Conservation (phyloP, 208 protist species). For the Polymyxa betae region DNA sequence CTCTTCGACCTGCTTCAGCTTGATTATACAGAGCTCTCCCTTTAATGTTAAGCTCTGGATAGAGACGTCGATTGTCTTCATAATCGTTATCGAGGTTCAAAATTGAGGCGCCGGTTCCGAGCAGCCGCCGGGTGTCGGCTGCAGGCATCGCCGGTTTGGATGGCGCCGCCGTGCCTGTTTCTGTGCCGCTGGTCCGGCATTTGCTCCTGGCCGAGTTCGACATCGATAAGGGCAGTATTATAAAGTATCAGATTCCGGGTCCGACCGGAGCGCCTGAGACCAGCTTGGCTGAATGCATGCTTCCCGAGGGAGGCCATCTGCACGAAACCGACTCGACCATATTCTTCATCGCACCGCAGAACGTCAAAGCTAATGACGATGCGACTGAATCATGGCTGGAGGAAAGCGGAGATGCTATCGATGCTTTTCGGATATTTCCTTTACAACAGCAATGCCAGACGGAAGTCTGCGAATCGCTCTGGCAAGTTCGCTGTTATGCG, state of each 20-base stretch:
- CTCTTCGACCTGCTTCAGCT: no score
- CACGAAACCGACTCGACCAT: conserved; percentile 75
- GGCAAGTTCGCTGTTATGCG: background rate
- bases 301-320: conserved; percentile 76
- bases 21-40: no score
- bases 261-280: background rate
- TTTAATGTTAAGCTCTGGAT: no score
- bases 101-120: no score
- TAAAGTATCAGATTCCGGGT: conserved; percentile 70
- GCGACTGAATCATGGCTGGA: background rate
- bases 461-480: background rate
- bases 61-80: no score
- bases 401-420: background rate
- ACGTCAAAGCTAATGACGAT: background rate
- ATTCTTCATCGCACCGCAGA: conserved; percentile 58
- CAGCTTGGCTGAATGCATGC: conserved; percentile 75
- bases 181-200: conserved; percentile 27
- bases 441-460: conserved; percentile 43
- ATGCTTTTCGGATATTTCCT: background rate
- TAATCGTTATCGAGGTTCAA: no score
- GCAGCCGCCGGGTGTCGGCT: no score
- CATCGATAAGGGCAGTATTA: conserved; percentile 70
- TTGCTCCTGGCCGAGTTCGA: conserved; percentile 74
- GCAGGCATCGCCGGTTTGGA: no score
- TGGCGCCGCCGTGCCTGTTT: background rate